A percentile compares a stretch with the other conserved stretches of the same genome.
Conservation (phyloP, 1,139 yeast species). For the Groenewaldozyma auringiensis region DNA sequence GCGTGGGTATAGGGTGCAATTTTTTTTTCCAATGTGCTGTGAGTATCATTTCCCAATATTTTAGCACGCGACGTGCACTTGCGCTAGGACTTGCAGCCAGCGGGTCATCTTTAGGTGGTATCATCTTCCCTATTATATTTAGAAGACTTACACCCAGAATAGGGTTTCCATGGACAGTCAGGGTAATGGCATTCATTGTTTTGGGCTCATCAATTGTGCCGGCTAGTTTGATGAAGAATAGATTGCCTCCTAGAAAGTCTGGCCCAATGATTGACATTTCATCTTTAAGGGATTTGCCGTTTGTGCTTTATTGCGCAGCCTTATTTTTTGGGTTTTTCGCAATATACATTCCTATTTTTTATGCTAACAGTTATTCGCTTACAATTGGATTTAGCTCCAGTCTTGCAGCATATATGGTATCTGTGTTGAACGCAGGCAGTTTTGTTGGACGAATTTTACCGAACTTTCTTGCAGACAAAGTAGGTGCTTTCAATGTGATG, state of each 20-base stretch:
- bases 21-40: slow-evolving; percentile 34
- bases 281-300: slow-evolving; percentile 27
- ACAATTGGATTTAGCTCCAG: slow-evolving; percentile 17
- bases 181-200: slow-evolving; percentile 25
- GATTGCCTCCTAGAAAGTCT: slow-evolving; percentile 27
- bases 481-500: slow-evolving; percentile 41
- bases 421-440: slow-evolving; percentile 46
- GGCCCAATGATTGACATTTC: slow-evolving; percentile 26
- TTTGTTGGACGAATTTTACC: slow-evolving; percentile 45
- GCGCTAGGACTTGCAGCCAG: slow-evolving; percentile 51
- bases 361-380: slow-evolving; percentile 28
- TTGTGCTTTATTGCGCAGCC: slow-evolving; percentile 25
- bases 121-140: slow-evolving; percentile 28
- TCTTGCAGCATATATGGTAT: slow-evolving; percentile 31
- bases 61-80: slow-evolving; percentile 44
- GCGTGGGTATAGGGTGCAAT: slow-evolving; percentile 44
- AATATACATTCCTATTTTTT: slow-evolving; percentile 32
- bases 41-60: slow-evolving; percentile 40
- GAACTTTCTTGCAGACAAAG: slow-evolving; percentile 39
- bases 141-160: slow-evolving; percentile 23
- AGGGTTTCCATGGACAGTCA: slow-evolving; percentile 32
- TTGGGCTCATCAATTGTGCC: slow-evolving; percentile 21
- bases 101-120: slow-evolving; percentile 47
- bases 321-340: slow-evolving; percentile 29
- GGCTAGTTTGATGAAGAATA: slow-evolving; percentile 18